These are phyloP conservation scores for Polytrichum formosum DNA, from an alignment of 225 moss, liverwort and hornwort species.

Conservation along the genomic window DNA sequence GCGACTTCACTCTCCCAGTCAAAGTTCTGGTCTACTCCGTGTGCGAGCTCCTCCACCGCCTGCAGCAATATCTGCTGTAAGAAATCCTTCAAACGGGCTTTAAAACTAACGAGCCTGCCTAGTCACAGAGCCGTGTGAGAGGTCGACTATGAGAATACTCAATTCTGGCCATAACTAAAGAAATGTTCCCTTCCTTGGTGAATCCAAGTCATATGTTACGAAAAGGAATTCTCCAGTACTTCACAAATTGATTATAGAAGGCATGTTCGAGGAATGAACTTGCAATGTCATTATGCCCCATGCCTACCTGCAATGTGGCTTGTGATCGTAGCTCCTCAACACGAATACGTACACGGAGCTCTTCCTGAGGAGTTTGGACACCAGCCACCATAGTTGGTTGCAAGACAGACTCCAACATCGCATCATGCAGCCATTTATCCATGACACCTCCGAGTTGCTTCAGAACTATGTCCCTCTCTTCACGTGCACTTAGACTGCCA, in stretches of 20 bases:
- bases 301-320: slow-evolving; percentile 67
- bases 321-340: slow-evolving; percentile 67
- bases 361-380: slow-evolving; percentile 18
- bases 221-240: background rate
- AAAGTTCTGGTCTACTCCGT: slow-evolving; percentile 65
- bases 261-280: too few relatives aligned
- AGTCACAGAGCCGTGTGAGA: background rate
- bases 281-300: too few relatives aligned
- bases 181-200: background rate
- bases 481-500: slow-evolving; percentile 28
- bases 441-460: slow-evolving; percentile 38
- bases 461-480: slow-evolving; percentile 33
- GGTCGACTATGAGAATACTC: background rate
- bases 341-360: slow-evolving; percentile 24
- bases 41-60: slow-evolving; percentile 72
- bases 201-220: background rate
- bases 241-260: background rate
- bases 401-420: slow-evolving; percentile 43
- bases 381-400: slow-evolving; percentile 15
- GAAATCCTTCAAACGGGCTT: background rate
- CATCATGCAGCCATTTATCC: slow-evolving; percentile 52
- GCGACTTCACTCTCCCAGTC: slow-evolving; percentile 90
- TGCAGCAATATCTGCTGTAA: slow-evolving; percentile 17
- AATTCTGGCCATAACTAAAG: background rate
- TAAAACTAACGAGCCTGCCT: too few relatives aligned